These are phyloP conservation scores for Pisolithus microcarpus DNA, from an alignment of 768 basidiomycete genomes.

Conservation along the genomic window DNA sequence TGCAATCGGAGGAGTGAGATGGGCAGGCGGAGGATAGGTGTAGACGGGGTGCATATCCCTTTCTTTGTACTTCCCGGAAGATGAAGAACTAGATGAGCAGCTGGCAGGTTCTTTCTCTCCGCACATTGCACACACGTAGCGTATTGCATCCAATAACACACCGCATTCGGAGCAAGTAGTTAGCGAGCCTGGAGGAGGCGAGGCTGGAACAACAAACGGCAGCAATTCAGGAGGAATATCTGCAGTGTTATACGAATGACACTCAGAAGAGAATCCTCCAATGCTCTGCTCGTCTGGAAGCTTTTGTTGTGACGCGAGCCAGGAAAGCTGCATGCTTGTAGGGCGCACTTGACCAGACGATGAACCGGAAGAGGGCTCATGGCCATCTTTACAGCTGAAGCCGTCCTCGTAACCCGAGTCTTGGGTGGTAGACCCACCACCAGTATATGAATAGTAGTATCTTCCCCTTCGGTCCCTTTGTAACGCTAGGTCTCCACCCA, in stretches of 20 bases:
- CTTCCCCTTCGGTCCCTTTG: slow-evolving; percentile 62
- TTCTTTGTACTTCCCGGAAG: slow-evolving; percentile 42
- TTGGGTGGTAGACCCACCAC: slow-evolving; percentile 42
- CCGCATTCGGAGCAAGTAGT: slow-evolving; percentile 85
- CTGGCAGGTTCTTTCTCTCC: slow-evolving; percentile 60
- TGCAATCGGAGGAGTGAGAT: slow-evolving; percentile 20
- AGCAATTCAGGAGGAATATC: slow-evolving; percentile 47
- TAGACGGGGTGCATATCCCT: slow-evolving; percentile 18
- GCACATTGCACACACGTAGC: slow-evolving; percentile 86
- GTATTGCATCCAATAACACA: slow-evolving; percentile 64
- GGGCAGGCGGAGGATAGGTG: slow-evolving; percentile 32
- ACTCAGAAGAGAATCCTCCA: slow-evolving; percentile 11
- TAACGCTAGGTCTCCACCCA: slow-evolving; percentile 58
- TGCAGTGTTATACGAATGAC: slow-evolving; percentile 17
- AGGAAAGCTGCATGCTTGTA: slow-evolving; percentile 58
- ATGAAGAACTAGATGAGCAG: slow-evolving; percentile 7
- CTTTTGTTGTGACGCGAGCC: slow-evolving; percentile 53
- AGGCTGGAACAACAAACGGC: slow-evolving; percentile 40
- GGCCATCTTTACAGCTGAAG: slow-evolving; percentile 29
- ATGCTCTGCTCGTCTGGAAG: slow-evolving; percentile 15
- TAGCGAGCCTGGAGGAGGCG: slow-evolving; percentile 52
- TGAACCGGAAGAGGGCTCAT: slow-evolving; percentile 20
- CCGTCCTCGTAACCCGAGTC: slow-evolving; percentile 51
- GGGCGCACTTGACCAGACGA: slow-evolving; percentile 40
- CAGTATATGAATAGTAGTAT: slow-evolving; percentile 70